A percentile compares a stretch with the other conserved stretches of the same genome.
phyloP scores from a whole-genome alignment of 2,329 filamentous ascomycete genomes.

The Tetracladium maxilliforme region DNA sequence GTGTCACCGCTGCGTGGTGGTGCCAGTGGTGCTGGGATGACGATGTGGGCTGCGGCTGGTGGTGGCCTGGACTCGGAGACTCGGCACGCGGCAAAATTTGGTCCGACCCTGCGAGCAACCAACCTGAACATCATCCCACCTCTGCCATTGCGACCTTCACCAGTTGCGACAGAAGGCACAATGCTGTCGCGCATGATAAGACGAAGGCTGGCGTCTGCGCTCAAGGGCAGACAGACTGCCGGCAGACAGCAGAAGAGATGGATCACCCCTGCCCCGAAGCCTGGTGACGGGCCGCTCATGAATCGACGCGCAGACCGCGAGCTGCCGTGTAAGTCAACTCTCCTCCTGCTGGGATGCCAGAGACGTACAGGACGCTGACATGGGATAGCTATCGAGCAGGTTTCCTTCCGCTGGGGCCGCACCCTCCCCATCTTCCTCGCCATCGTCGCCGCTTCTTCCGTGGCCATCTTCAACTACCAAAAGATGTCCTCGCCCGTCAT shows the following conservation, averaged over 20 bases:
- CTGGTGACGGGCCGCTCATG: slow-evolving; percentile 48
- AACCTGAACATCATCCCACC: no score
- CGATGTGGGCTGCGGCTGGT: no score
- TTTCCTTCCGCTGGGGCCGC: slow-evolving; percentile 41
- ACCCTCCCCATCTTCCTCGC: slow-evolving; percentile 71
- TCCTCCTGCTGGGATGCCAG: not conserved
- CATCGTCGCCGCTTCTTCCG: slow-evolving; percentile 53
- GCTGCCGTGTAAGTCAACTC: slow-evolving; percentile 37
- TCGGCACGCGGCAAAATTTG: no score
- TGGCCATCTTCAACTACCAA: slow-evolving; percentile 99
- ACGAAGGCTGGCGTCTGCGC: slow-evolving; percentile 12
- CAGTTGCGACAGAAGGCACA: no score
- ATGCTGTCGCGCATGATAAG: slow-evolving; percentile 20
- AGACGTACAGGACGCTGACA: not conserved
- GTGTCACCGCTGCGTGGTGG: no score
- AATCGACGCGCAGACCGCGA: slow-evolving; percentile 50
- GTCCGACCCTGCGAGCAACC: no score
- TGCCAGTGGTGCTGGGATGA: no score
- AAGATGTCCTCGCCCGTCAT: slow-evolving; percentile 80
- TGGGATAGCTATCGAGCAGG: slow-evolving; percentile 8
- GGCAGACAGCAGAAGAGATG: slow-evolving; percentile 26
- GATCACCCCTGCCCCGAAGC: slow-evolving; percentile 38
- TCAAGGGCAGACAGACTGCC: slow-evolving; percentile 9
- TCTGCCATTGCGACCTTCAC: no score
- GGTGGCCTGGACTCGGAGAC: no score